Conservation (phyloP, 2,329 filamentous ascomycete genomes). For the Phialocephala sp. region DNA sequence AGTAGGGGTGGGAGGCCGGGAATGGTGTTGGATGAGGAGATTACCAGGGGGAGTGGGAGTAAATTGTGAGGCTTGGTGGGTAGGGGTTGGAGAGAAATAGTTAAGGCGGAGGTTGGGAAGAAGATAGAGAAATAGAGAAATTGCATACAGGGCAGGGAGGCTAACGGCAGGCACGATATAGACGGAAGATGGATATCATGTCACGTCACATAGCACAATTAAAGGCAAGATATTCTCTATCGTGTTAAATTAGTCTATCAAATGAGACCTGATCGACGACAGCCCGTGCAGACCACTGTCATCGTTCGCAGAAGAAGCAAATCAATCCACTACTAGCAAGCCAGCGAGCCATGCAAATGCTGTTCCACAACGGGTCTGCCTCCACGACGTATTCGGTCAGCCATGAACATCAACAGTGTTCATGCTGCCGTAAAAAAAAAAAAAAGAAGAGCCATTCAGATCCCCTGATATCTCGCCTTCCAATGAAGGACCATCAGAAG, state of each 20-base stretch:
- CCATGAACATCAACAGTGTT: conserved; percentile 6
- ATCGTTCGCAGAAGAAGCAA: conserved; percentile 22
- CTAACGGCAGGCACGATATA: neutral
- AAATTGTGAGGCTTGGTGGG: conserved; percentile 17
- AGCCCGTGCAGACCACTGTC: conserved; percentile 17
- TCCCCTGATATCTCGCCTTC: conserved; percentile 13
- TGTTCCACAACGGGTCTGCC: conserved; percentile 12
- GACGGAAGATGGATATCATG: neutral
- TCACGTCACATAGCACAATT: neutral
- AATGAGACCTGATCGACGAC: conserved; percentile 27
- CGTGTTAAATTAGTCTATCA: conserved; percentile 33
- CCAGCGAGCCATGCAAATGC: conserved; percentile 17
- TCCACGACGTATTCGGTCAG: conserved; percentile 17
- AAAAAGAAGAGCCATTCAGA: conserved; percentile 7
- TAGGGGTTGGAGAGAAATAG: neutral
- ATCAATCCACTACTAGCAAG: conserved; percentile 26
- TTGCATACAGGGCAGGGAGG: neutral
- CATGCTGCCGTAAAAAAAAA: neutral
- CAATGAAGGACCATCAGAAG: conserved; percentile 14
- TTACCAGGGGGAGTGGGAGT: conserved; percentile 32
- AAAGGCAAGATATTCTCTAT: conserved; percentile 15
- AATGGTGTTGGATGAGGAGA: conserved; percentile 37
- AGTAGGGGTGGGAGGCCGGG: conserved; percentile 38
- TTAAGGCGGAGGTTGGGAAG: neutral
- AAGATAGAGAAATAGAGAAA: no score